phyloP scores from a whole-genome alignment of 192 early-diverging fungal genomes.

The Coemansia sp. region DNA sequence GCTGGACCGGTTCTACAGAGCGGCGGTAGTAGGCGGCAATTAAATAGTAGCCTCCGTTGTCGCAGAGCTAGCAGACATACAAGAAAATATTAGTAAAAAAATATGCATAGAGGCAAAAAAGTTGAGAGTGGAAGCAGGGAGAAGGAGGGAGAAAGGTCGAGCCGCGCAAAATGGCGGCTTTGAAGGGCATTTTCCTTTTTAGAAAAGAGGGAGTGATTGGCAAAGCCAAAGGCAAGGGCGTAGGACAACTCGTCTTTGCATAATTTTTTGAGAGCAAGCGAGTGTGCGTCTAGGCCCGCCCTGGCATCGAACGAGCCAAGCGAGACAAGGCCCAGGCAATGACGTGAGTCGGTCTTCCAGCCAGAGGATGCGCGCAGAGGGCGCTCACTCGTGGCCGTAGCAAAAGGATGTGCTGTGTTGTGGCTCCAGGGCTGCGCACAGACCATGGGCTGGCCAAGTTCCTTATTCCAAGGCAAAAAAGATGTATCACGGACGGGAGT shows the following conservation, averaged over 20 bases:
- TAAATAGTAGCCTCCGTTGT: constrained; percentile 3
- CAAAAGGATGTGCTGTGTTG: neutral
- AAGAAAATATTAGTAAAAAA: constrained; percentile 4
- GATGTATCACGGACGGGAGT: neutral
- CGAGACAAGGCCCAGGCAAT: neutral
- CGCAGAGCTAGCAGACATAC: constrained; percentile 5
- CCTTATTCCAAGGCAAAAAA: neutral
- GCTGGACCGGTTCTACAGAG: constrained; percentile 1
- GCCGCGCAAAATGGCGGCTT: neutral
- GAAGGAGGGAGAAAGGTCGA: neutral
- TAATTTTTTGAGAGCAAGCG: neutral
- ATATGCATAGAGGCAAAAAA: neutral
- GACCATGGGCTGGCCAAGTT: neutral
- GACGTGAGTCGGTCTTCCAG: neutral
- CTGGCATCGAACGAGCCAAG: neutral
- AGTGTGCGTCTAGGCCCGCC: neutral
- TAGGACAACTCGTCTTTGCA: neutral
- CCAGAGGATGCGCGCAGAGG: neutral
- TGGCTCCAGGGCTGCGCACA: neutral
- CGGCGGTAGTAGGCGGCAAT: neutral
- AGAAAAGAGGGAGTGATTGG: constrained; percentile 6
- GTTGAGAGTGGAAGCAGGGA: neutral
- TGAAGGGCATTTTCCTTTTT: constrained; percentile 2
- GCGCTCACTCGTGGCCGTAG: neutral
- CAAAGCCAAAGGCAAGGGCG: neutral